Base-by-base conservation (phyloP, 768 basidiomycete genomes). In the Auriculariales sp. region DNA sequence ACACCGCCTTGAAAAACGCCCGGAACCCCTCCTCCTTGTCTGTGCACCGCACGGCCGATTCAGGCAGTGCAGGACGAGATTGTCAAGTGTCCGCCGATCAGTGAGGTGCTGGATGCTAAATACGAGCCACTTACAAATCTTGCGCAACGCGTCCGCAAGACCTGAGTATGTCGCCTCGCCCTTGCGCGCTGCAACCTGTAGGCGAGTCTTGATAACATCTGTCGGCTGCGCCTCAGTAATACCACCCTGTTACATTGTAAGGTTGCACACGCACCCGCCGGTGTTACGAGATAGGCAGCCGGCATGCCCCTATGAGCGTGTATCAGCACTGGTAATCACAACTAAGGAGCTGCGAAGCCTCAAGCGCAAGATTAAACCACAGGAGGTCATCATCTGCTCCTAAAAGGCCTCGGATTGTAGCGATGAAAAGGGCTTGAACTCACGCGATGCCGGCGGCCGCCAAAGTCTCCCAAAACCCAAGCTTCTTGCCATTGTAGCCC, bases 131-230 rank as follows among this genome's bases (percentile, higher is more conserved):
- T 61, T 62, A 83, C 88, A 84, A 52, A 99, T 98, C 65, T 84
- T 94, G 29, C 75, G 68, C 59, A 97, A 88, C 17, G 91, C 93
- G 64, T 99, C 93, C 14, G 69, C 62, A 32, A 95, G 64, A 39
- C 95, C 94, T 62, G 86, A 87, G 70, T 99, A 99, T 52, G 81
- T 70, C 4, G 91, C 86, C 61, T 98, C 79, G 10, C 95, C 95
- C 59, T 84, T 81, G 55, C 83, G 76, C 35, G 90, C 84, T 63
- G 98, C 95, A 10, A 89, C 83, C 63, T 98, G 94, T 56, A 98
- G 68, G 44, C 93, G 78, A 14, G 95, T 98, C 75, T 99, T 98
- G 61, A 98, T 87, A 53, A 98, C 95, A 66, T 99, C 94, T 85
- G 62, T 52, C 29, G 51, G 35, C 51, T 7, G 44, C 33, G 48